phyloP scores from a whole-genome alignment of 805 yeast species.

The Candida germanica region DNA sequence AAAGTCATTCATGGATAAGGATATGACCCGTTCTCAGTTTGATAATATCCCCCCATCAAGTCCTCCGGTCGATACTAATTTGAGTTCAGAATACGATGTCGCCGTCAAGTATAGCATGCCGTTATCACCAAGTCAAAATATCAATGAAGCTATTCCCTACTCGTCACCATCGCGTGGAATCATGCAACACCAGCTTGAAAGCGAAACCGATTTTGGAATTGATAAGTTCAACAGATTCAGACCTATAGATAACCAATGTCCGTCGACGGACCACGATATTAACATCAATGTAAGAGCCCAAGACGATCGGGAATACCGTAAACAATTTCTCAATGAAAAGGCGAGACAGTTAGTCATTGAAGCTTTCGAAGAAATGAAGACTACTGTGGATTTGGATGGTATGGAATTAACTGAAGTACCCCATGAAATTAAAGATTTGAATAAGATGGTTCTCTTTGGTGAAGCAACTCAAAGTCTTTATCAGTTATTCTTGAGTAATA shows the following conservation, averaged over 20 bases:
- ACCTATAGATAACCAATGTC: conserved; percentile 24
- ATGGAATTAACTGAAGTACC: conserved; percentile 50
- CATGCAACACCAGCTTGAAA: conserved; percentile 8
- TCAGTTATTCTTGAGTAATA: conserved; percentile 52
- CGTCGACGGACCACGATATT: conserved; percentile 32
- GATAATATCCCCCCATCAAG: conserved; percentile 31
- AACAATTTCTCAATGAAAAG: conserved; percentile 15
- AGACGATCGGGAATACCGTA: conserved; percentile 18
- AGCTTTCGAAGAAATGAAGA: conserved; percentile 46
- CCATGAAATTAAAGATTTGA: conserved; percentile 55
- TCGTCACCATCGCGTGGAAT: conserved; percentile 5
- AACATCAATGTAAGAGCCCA: conserved; percentile 12
- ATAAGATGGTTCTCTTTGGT: conserved; percentile 47
- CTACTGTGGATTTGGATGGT: conserved; percentile 46
- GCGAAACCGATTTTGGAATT: conserved; percentile 48
- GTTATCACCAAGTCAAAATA: conserved; percentile 13
- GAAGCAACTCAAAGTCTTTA: conserved; percentile 20
- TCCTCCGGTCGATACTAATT: conserved; percentile 34
- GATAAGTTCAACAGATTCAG: conserved; percentile 45
- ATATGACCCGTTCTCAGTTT: conserved; percentile 3
- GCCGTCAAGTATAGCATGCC: conserved; percentile 9
- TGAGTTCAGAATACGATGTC: conserved; percentile 29
- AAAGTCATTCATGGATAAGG: conserved; percentile 4
- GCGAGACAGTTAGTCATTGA: conserved; percentile 43
- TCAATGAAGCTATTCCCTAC: conserved; percentile 3